Percentiles rank a stretch among this genome's conserved stretches.
Evolutionary conservation across 768 basidiomycete genomes (phyloP).

Genomic region (Suillus paluster): DNA sequence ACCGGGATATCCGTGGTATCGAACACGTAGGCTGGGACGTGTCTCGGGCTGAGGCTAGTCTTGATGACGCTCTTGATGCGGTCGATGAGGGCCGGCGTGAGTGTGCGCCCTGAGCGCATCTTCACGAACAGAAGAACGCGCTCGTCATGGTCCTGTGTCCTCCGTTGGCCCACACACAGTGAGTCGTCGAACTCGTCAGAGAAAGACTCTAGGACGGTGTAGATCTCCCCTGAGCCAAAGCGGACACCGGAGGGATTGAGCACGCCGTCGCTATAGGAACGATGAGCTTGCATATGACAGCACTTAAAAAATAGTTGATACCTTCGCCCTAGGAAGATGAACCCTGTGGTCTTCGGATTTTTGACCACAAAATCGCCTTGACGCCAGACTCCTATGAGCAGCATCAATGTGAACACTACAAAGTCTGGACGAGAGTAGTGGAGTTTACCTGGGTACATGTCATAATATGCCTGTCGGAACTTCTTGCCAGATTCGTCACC

Average conservation of each 20-base stretch:
- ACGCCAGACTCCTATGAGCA: slow-evolving; percentile 56
- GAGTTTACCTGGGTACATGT: slow-evolving; percentile 58
- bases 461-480: slow-evolving; percentile 66
- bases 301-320: slow-evolving; percentile 19
- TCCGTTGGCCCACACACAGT: slow-evolving; percentile 73
- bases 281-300: slow-evolving; percentile 1
- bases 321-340: slow-evolving; percentile 69
- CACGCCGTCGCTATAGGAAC: slow-evolving; percentile 59
- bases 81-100: slow-evolving; percentile 48
- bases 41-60: slow-evolving; percentile 65
- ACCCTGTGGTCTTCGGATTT: slow-evolving; percentile 64
- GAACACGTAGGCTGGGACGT: slow-evolving; percentile 75
- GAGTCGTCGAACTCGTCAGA: slow-evolving; percentile 61
- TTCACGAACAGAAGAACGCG: slow-evolving; percentile 78
- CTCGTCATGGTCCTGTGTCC: slow-evolving; percentile 67
- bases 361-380: slow-evolving; percentile 72
- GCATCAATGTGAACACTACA: neutral
- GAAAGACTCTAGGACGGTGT: slow-evolving; percentile 67
- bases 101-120: slow-evolving; percentile 51
- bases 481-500: slow-evolving; percentile 60
- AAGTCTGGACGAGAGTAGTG: slow-evolving; percentile 1
- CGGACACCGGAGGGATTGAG: slow-evolving; percentile 82
- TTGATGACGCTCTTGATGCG: slow-evolving; percentile 63
- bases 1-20: slow-evolving; percentile 72
- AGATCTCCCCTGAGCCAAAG: slow-evolving; percentile 86